Percentiles rank a stretch among this genome's conserved stretches.
These are phyloP conservation scores for Verticillium albo-atrum DNA, from an alignment of 2,329 filamentous ascomycete genomes.

Conservation along the genomic window DNA sequence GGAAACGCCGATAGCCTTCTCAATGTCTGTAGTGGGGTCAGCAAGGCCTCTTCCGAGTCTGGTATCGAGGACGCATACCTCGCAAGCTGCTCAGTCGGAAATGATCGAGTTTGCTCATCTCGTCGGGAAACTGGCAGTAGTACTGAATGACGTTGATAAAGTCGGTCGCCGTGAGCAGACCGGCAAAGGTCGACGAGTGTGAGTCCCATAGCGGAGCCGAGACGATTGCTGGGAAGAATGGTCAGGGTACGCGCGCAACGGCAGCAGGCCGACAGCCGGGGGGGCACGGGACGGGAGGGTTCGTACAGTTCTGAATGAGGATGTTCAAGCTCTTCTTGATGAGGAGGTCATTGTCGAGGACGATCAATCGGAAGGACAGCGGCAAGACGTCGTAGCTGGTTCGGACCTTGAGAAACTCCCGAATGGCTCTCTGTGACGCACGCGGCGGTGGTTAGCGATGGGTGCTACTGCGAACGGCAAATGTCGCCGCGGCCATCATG, in stretches of 20 bases:
- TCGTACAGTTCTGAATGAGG: slow-evolving; percentile 84
- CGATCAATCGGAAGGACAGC: slow-evolving; percentile 90
- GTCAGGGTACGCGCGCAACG: slow-evolving; percentile 1
- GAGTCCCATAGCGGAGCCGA: slow-evolving; percentile 98
- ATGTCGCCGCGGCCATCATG: not conserved
- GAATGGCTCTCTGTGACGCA: slow-evolving; percentile 69
- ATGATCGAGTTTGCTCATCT: slow-evolving; percentile 84
- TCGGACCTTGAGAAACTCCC: slow-evolving; percentile 92
- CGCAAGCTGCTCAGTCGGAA: slow-evolving; percentile 88
- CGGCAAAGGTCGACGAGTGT: slow-evolving; percentile 85
- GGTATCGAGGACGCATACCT: slow-evolving; percentile 52
- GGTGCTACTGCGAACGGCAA: not conserved
- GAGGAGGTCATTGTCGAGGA: slow-evolving; percentile 89
- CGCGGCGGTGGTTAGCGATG: slow-evolving; percentile 5
- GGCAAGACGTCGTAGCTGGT: slow-evolving; percentile 98
- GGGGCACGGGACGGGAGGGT: not conserved
- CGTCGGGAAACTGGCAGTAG: slow-evolving; percentile 94
- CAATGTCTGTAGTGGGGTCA: slow-evolving; percentile 63
- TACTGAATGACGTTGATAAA: slow-evolving; percentile 99
- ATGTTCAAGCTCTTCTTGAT: slow-evolving; percentile 98
- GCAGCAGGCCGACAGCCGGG: not conserved
- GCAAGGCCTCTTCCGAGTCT: not conserved
- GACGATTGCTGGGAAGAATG: slow-evolving; percentile 69
- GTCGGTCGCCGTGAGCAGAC: slow-evolving; percentile 90
- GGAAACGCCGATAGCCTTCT: slow-evolving; percentile 84